phyloP scores from a whole-genome alignment of 306 rosid genomes.

The Cucurbita argyrosperma region DNA sequence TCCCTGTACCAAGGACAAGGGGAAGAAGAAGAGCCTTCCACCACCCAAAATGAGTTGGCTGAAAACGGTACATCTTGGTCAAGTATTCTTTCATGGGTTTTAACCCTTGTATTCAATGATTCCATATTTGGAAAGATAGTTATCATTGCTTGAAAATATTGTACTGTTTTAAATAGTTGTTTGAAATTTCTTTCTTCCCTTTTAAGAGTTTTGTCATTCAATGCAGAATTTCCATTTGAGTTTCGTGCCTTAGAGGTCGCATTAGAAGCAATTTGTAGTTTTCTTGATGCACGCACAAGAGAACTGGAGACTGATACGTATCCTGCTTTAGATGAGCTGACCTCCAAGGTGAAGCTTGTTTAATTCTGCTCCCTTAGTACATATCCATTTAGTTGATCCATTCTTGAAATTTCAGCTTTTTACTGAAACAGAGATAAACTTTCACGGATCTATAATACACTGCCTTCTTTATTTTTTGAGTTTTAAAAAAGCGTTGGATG shows the following conservation, averaged over 20 bases:
- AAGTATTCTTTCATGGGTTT: neutral
- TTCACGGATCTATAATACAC: neutral
- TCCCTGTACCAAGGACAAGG: conserved; percentile 10
- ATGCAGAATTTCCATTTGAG: conserved; percentile 88
- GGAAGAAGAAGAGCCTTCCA: conserved; percentile 22
- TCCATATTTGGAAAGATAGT: neutral
- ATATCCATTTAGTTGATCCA: neutral
- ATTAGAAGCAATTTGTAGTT: conserved; percentile 91
- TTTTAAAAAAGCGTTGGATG: neutral
- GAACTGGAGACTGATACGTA: conserved; percentile 85
- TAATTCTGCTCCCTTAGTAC: neutral
- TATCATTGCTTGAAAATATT: neutral
- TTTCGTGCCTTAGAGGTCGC: conserved; percentile 92
- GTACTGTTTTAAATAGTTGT: neutral
- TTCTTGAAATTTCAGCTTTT: no score
- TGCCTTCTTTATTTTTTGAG: neutral
- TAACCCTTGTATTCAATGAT: neutral
- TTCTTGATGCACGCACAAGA: conserved; percentile 87
- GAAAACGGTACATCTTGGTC: conserved; percentile 51
- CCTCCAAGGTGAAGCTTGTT: conserved; percentile 49
- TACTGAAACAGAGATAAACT: neutral
- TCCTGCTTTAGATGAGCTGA: conserved; percentile 93
- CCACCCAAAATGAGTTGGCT: conserved; percentile 43
- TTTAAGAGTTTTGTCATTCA: conserved; percentile 6
- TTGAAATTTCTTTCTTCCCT: neutral